Base-by-base conservation (phyloP, 108 stramenopile species). In the Schizochytrium sp. region DNA sequence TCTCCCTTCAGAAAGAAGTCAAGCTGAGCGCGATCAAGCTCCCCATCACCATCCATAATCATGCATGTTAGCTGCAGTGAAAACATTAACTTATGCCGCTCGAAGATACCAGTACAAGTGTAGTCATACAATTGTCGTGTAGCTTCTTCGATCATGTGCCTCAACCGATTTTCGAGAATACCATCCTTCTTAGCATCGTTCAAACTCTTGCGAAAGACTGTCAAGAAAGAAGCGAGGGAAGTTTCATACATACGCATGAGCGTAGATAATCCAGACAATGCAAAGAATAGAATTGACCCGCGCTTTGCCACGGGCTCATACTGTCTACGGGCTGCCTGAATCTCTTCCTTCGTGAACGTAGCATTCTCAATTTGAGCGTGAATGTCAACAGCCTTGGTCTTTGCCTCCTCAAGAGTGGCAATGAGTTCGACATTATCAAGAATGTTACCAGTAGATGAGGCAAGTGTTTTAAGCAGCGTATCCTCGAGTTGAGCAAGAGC, bases 1-100 rank as follows among this genome's bases (percentile, higher is more conserved):
- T 95, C 95, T 38, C 95, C 95, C 72, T 95, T 95, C 57, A 95
- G 87, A 92, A 95, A 95, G 72, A 93, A 94, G 93, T 95, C 94
- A 17, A 95, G 89, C 57, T 93, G 90, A 50, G 56, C 61, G 41
- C 88, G 72, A 47, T 93, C 90, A 49, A 95, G 89, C 38, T 61
- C 72, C 10, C 92, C 93, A 13, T 93, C 94, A 53, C 94, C 95
- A 47, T 94, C 92, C 90, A 95, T 91, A 46, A 95, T 89, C 90
- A 92, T 92, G 87, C 88, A 90, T 3, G 90, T 89, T 13, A 91
- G 58, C 72, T 91, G 92, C 87, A 95, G 94, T 46, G 91, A 87
- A 72, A 95, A 95, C 93, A 95, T 95, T 38, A 95, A 88, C 92
- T 95, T 95, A 90, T 95, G 95, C n/a, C 93, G 89, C 91, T 95